A percentile compares a stretch with the other conserved stretches of the same genome.
phyloP scores from a whole-genome alignment of 352 stramenopile genomes.

The Phytophthora pisi region DNA sequence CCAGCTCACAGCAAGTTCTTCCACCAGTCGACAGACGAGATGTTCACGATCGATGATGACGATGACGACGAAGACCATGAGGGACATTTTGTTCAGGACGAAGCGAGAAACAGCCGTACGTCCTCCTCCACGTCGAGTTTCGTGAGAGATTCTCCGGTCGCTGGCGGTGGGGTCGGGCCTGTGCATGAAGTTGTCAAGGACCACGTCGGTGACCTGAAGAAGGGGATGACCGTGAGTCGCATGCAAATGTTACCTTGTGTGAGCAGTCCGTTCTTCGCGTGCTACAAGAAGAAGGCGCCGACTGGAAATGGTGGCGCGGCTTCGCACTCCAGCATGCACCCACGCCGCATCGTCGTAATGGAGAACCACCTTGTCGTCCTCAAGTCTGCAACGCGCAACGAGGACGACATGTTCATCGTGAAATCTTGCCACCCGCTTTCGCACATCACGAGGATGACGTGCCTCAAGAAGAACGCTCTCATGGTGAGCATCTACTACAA shows the following conservation, averaged over 20 bases:
- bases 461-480: conserved; percentile 88
- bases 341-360: conserved; percentile 64
- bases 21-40: conserved; percentile 69
- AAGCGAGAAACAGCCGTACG: conserved; percentile 39
- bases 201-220: conserved; percentile 51
- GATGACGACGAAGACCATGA: conserved; percentile 68
- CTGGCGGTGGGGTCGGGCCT: conserved; percentile 17
- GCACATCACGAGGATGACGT: conserved; percentile 85
- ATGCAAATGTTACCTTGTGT: conserved; percentile 73
- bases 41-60: conserved; percentile 86
- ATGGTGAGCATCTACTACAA: conserved; percentile 91
- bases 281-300: conserved; percentile 84
- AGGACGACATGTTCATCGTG: conserved; percentile 78
- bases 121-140: conserved; percentile 54
- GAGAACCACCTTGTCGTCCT: conserved; percentile 83
- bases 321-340: conserved; percentile 52
- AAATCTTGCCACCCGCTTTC: conserved; percentile 78
- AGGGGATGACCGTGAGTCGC: conserved; percentile 74
- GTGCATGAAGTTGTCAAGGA: conserved; percentile 66
- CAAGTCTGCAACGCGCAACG: conserved; percentile 63
- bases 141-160: conserved; percentile 46
- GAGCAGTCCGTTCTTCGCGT: conserved; percentile 80
- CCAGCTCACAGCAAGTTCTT: conserved; percentile 46
- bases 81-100: conserved; percentile 33
- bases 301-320: conserved; percentile 5